These are phyloP conservation scores for Rhododendron kiyosumense DNA, from an alignment of 148 eudicot species.

Conservation along the genomic window DNA sequence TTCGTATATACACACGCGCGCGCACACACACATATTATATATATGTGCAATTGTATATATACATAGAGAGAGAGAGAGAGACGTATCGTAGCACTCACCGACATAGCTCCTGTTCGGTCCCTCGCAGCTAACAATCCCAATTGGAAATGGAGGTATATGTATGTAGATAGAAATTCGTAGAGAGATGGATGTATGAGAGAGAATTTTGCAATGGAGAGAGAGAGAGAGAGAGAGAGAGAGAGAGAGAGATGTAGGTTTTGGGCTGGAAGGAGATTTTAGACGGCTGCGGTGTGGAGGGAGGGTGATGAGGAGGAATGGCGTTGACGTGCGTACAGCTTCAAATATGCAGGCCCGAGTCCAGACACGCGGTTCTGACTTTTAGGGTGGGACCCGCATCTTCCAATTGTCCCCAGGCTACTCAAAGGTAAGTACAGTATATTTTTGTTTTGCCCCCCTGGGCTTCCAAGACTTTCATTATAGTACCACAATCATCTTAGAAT, in stretches of 20 bases:
- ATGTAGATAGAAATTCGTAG: neutral
- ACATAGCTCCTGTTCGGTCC: no score
- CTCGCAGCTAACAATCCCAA: neutral
- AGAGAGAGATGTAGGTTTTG: neutral
- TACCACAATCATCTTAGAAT: neutral
- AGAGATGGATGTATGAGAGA: neutral
- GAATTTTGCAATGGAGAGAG: neutral
- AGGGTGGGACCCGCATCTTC: neutral
- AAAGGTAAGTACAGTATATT: neutral
- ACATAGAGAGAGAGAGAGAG: no score
- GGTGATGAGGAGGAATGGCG: neutral
- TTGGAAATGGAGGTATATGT: neutral
- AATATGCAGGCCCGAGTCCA: neutral
- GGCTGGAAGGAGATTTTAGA: neutral
- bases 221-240: neutral
- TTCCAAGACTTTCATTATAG: neutral
- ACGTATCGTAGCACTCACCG: no score
- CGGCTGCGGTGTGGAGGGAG: neutral
- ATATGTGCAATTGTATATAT: no score
- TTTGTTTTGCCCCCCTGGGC: neutral
- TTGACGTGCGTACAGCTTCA: neutral
- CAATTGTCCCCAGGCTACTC: neutral
- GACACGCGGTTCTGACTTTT: neutral
- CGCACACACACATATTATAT: no score
- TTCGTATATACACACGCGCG: no score